phyloP scores from a whole-genome alignment of 768 basidiomycete genomes.

The Rhodotorula diobovata region DNA sequence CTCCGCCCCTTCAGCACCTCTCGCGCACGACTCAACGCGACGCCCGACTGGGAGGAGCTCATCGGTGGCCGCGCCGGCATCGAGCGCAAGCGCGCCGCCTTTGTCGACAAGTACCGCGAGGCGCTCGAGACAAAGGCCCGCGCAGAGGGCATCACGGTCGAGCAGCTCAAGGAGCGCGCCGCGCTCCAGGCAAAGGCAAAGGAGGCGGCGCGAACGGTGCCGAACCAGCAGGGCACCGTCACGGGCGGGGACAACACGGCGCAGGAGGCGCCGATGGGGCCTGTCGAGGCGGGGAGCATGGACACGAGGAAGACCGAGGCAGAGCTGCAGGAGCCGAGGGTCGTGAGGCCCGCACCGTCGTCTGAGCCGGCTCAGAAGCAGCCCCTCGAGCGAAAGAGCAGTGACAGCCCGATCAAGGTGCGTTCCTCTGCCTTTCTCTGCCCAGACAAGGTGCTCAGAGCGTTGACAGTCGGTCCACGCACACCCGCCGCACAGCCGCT shows the following conservation, averaged over 20 bases:
- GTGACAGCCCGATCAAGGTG: conserved; percentile 46
- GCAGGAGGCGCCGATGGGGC: background rate
- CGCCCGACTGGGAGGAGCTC: conserved; percentile 34
- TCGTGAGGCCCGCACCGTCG: conserved; percentile 22
- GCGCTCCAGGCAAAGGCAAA: background rate
- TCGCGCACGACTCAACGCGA: background rate
- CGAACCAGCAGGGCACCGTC: too few species aligned
- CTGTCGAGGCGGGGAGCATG: conserved; percentile 21
- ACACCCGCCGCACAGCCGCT: conserved; percentile 63
- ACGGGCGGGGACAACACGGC: too few species aligned
- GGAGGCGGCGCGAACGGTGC: too few species aligned
- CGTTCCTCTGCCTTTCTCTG: background rate
- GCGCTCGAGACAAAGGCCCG: conserved; percentile 32
- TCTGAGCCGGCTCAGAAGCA: background rate
- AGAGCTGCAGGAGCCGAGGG: background rate
- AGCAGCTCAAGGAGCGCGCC: conserved; percentile 19
- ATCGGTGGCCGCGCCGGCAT: conserved; percentile 34
- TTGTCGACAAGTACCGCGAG: conserved; percentile 32
- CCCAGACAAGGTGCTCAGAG: fast-evolving
- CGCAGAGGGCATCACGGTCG: conserved; percentile 23
- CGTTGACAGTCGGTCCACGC: background rate
- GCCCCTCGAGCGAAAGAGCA: background rate
- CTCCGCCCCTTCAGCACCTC: conserved; percentile 4
- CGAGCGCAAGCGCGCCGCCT: conserved; percentile 17
- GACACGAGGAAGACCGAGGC: background rate